phyloP scores from a whole-genome alignment of 345 rosid species.

The Syzygium aqueum region DNA sequence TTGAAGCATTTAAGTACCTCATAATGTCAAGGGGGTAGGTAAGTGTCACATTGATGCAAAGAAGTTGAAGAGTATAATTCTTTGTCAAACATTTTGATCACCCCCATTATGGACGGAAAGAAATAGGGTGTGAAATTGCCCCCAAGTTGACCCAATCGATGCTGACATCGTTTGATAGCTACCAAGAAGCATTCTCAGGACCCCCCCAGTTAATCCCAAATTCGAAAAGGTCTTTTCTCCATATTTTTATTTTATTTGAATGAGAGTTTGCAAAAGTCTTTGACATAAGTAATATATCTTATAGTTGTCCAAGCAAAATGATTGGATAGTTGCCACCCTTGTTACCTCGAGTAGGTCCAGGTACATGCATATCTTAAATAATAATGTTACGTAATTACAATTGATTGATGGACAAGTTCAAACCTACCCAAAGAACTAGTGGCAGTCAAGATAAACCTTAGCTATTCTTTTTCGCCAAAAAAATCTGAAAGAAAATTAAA shows the following conservation, averaged over 20 bases:
- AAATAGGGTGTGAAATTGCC: neutral
- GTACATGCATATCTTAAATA: neutral
- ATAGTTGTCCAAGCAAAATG: neutral
- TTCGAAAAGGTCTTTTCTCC: neutral
- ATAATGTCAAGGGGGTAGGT: neutral
- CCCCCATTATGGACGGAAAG: neutral
- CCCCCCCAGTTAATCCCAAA: neutral
- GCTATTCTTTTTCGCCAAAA: too few relatives aligned
- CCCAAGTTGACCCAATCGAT: neutral
- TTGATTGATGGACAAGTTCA: neutral
- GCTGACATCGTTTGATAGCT: neutral
- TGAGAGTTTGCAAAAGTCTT: neutral
- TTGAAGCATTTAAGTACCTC: neutral
- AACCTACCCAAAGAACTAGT: neutral
- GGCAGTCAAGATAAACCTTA: neutral
- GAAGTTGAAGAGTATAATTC: neutral
- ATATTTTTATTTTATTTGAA: neutral
- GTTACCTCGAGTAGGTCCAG: neutral
- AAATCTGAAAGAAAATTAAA: too few relatives aligned
- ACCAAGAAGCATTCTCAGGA: neutral
- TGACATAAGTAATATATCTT: neutral
- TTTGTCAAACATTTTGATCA: neutral
- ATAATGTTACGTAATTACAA: neutral
- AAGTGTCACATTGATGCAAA: neutral
- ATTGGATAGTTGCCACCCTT: neutral